A percentile compares a stretch with the other conserved stretches of the same genome.
These are phyloP conservation scores for Thielaviopsis populi DNA, from an alignment of 2,329 filamentous ascomycete species.

Conservation along the genomic window DNA sequence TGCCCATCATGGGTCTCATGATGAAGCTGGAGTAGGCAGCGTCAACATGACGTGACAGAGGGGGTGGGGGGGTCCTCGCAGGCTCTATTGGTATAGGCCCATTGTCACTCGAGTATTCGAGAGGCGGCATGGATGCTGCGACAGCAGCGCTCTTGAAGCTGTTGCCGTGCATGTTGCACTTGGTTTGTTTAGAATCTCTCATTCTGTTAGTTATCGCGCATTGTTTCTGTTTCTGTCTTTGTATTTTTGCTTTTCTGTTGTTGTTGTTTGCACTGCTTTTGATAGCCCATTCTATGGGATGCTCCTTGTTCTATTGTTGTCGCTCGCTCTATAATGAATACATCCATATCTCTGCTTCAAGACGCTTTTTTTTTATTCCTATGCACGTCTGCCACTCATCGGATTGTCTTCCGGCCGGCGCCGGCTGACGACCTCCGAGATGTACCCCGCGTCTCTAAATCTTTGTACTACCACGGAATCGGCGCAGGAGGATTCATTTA, in stretches of 20 bases:
- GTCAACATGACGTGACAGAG: not conserved
- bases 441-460: not conserved
- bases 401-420: not conserved
- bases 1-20: conserved; percentile 9
- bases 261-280: not conserved
- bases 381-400: not conserved
- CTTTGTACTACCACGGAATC: not conserved
- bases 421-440: not conserved
- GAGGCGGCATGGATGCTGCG: not conserved
- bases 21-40: conserved; percentile 2
- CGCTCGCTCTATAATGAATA: not conserved
- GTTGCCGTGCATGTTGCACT: not conserved
- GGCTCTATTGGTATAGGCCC: not conserved
- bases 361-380: not conserved
- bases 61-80: not conserved
- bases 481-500: not conserved
- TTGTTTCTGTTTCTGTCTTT: not conserved
- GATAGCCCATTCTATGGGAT: not conserved
- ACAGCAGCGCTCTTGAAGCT: not conserved
- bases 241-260: not conserved
- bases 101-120: not conserved
- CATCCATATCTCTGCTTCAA: not conserved
- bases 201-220: not conserved
- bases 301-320: not conserved
- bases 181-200: not conserved